Conservation (phyloP, 1,139 yeast genomes). For the Yamadazyma aaseri region DNA sequence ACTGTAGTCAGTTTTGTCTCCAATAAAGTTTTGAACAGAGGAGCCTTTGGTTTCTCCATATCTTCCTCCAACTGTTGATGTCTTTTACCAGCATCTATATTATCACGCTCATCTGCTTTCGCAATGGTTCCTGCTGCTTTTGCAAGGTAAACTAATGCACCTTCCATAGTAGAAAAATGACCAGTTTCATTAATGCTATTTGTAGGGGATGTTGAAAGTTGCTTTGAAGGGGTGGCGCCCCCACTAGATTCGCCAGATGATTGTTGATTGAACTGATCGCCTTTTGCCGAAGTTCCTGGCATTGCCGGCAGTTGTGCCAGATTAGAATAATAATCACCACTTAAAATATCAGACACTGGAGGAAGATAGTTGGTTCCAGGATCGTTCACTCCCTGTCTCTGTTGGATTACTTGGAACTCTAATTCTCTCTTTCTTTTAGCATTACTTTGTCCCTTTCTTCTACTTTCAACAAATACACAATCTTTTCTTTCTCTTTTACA, state of each 20-base stretch:
- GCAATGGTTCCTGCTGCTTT: constrained; percentile 76
- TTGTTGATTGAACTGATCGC: neutral
- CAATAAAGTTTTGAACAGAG: constrained; percentile 8
- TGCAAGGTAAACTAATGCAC: constrained; percentile 69
- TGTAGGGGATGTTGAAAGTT: neutral
- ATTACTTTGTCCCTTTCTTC: constrained; percentile 53
- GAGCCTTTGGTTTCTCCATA: constrained; percentile 4
- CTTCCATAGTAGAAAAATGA: constrained; percentile 53
- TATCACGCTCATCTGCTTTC: constrained; percentile 61
- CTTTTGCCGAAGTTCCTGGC: neutral
- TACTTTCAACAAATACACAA: constrained; percentile 71
- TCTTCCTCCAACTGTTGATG: constrained; percentile 47
- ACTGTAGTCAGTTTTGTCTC: constrained; percentile 8
- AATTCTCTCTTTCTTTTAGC: constrained; percentile 24
- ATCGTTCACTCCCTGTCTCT: neutral
- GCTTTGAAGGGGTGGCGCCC: neutral
- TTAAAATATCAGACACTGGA: constrained; percentile 3
- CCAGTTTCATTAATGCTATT: constrained; percentile 6
- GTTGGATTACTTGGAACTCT: neutral
- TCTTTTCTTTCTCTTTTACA: constrained; percentile 79
- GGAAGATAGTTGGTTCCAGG: constrained; percentile 1
- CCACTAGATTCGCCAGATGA: neutral
- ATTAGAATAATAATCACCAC: neutral
- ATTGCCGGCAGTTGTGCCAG: neutral
- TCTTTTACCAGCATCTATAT: constrained; percentile 61